Evolutionary conservation across 2,329 filamentous ascomycete genomes (phyloP).

Genomic region (Periglandula ipomoeae): DNA sequence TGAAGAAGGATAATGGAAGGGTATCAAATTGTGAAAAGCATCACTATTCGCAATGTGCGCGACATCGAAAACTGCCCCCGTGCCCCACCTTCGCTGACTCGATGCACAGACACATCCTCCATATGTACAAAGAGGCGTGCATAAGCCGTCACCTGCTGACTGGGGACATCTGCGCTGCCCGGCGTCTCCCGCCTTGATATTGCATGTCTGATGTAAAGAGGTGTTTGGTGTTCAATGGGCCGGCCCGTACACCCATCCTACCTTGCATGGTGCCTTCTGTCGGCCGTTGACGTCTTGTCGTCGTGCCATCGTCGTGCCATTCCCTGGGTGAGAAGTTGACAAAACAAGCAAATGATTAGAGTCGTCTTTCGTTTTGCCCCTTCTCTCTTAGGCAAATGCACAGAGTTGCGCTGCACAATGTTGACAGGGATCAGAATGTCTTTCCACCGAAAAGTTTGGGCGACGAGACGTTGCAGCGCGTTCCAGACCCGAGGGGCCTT

Average conservation of each 20-base stretch:
- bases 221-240: not conserved
- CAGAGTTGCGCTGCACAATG: not conserved
- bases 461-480: not conserved
- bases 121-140: not conserved
- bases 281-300: not conserved
- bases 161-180: slow-evolving; percentile 1
- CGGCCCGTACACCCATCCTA: not conserved
- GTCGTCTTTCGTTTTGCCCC: not conserved
- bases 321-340: not conserved
- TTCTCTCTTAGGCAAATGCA: not conserved
- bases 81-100: not conserved
- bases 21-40: not conserved
- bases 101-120: not conserved
- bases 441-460: not conserved
- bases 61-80: not conserved
- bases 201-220: not conserved
- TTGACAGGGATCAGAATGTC: not conserved
- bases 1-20: not conserved
- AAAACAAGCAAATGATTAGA: not conserved
- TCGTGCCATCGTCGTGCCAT: not conserved
- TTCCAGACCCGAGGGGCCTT: not conserved
- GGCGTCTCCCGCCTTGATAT: slow-evolving; percentile 1
- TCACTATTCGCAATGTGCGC: not conserved
- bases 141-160: not conserved
- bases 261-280: not conserved